Evolutionary conservation across 768 basidiomycete species (phyloP).

Genomic region (Agaricus subrufescens): DNA sequence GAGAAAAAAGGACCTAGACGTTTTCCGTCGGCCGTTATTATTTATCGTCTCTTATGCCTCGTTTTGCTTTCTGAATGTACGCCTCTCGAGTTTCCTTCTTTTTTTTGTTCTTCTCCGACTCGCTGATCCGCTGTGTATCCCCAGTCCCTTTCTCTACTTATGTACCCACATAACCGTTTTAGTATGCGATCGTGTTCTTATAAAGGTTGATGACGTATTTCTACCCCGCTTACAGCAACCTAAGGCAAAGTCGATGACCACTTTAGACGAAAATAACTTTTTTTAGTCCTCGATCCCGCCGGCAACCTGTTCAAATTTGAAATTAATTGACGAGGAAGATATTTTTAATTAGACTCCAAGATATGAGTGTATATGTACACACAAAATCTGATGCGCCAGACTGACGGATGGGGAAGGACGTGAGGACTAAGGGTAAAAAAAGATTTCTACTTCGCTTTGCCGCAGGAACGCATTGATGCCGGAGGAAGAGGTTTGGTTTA

Average conservation of each 20-base stretch:
- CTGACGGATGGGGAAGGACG: neutral
- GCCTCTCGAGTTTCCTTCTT: neutral
- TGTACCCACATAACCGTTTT: slow-evolving; percentile 5
- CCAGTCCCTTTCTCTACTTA: neutral
- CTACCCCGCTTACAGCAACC: neutral
- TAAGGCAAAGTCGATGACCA: neutral
- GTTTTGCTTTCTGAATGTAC: neutral
- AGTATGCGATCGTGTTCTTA: slow-evolving; percentile 1
- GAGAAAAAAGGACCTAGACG: slow-evolving; percentile 1
- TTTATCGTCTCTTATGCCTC: slow-evolving; percentile 6
- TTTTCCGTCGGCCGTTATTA: neutral
- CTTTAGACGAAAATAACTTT: slow-evolving; percentile 4
- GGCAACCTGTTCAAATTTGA: neutral
- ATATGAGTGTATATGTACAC: neutral
- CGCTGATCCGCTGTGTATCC: slow-evolving; percentile 2
- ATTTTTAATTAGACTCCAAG: slow-evolving; percentile 4
- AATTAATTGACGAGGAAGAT: neutral
- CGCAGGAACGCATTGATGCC: slow-evolving; percentile 6
- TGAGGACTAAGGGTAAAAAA: neutral
- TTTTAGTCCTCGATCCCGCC: neutral
- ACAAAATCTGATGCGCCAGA: neutral
- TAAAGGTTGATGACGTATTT: slow-evolving; percentile 1
- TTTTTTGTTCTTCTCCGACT: neutral
- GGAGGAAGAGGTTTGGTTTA: neutral
- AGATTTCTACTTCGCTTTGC: neutral